A percentile compares a stretch with the other conserved stretches of the same genome.
These are phyloP conservation scores for Musa troglodytarum DNA, from an alignment of 176 grass and related monocot genomes.

Conservation along the genomic window DNA sequence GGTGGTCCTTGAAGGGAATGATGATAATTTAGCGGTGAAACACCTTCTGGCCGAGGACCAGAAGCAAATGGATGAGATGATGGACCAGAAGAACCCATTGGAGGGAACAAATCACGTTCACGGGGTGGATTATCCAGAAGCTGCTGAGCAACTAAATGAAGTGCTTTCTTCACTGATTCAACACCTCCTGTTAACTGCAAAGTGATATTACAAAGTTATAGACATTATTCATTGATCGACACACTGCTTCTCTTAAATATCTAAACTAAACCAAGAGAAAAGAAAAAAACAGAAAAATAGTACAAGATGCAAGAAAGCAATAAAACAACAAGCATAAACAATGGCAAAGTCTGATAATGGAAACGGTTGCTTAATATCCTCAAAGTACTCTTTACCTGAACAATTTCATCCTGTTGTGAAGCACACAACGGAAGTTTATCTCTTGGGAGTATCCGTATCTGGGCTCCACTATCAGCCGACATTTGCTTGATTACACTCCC, in stretches of 20 bases:
- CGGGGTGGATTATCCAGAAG: slow-evolving; percentile 60
- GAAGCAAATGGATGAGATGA: slow-evolving; percentile 34
- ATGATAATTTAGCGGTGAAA: slow-evolving; percentile 41
- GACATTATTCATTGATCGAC: slow-evolving; percentile 6
- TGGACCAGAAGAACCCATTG: slow-evolving; percentile 31
- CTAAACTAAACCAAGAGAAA: neutral
- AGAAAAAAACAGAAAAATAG: neutral
- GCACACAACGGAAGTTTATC: slow-evolving; percentile 75
- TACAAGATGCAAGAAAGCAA: slow-evolving; percentile 11
- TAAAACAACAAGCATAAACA: slow-evolving; percentile 13
- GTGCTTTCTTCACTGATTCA: slow-evolving; percentile 65
- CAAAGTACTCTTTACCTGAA: slow-evolving; percentile 48
- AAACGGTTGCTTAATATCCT: neutral
- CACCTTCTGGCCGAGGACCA: slow-evolving; percentile 29
- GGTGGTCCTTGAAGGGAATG: slow-evolving; percentile 43
- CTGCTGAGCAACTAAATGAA: slow-evolving; percentile 48
- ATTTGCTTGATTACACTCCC: slow-evolving; percentile 78
- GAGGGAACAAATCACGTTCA: slow-evolving; percentile 33
- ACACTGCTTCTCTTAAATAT: no score
- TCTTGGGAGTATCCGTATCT: slow-evolving; percentile 65
- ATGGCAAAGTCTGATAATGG: neutral
- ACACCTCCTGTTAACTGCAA: slow-evolving; percentile 63
- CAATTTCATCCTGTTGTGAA: slow-evolving; percentile 55
- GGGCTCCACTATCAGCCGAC: slow-evolving; percentile 57
- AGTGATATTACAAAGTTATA: slow-evolving; percentile 17